A percentile compares a stretch with the other conserved stretches of the same genome.
These are phyloP conservation scores for Mucor lusitanicus DNA, from an alignment of 371 early-diverging fungal species.

Conservation along the genomic window DNA sequence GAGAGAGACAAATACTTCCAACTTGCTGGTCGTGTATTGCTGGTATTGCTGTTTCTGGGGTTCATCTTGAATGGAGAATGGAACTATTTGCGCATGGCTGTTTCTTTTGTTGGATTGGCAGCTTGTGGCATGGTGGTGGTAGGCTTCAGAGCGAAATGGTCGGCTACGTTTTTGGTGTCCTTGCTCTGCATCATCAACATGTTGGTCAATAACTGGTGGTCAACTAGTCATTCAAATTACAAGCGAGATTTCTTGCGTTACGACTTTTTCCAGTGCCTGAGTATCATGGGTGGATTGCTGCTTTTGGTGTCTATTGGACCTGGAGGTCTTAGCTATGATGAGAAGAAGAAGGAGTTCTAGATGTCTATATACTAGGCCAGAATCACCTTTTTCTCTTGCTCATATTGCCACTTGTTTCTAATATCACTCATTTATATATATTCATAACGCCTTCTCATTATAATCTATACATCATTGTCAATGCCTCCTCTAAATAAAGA, in stretches of 20 bases:
- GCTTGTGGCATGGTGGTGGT: constrained; percentile 92
- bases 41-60: constrained; percentile 86
- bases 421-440: too few species aligned
- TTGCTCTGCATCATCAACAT: constrained; percentile 86
- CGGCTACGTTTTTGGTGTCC: constrained; percentile 87
- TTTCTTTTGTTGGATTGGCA: constrained; percentile 70
- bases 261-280: constrained; percentile 97
- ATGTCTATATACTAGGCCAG: not conserved
- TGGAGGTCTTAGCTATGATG: constrained; percentile 89
- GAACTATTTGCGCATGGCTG: constrained; percentile 61
- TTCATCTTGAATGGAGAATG: constrained; percentile 85
- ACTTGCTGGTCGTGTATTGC: constrained; percentile 85
- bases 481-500: too few species aligned
- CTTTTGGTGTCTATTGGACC: constrained; percentile 90
- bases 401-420: too few species aligned
- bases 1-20: constrained; percentile 83
- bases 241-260: constrained; percentile 91
- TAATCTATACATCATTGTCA: too few species aligned
- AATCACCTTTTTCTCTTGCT: too few species aligned
- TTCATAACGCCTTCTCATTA: too few species aligned
- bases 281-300: constrained; percentile 92
- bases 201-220: constrained; percentile 95
- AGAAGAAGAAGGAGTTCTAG: constrained; percentile 79
- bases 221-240: constrained; percentile 68
- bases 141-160: constrained; percentile 95